Base-by-base conservation (phyloP, 139 green algal species). In the Ettlia oleoabundans region DNA sequence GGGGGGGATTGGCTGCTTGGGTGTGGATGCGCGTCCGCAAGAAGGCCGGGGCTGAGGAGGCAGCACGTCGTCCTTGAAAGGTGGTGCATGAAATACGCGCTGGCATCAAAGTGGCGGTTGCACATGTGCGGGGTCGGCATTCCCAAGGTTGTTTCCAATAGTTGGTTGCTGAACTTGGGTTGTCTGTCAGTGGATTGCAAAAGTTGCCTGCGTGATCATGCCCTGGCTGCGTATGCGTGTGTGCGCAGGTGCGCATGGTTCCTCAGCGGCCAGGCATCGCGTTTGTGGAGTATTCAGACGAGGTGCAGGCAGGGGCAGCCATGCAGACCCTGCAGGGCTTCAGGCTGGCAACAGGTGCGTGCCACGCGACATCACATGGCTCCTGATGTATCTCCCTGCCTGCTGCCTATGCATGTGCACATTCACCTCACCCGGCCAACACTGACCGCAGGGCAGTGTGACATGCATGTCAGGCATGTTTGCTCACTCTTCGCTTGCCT, bases 201-300 rank as follows among this genome's bases (percentile, higher is more conserved):
- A n/a, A n/a, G n/a, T n/a, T n/a, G n/a, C 47, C 47, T 15, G 13
- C 47, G 13, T 69, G n/a, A 22, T 18, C 21, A 37, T 69, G 62
- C 28, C 28, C 62, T 37, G n/a, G n/a, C n/a, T n/a, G n/a, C n/a
- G n/a, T n/a, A n/a, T 58, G 15, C 15, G 40, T 96, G 80, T 90
- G 90, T n/a, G 93, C 95, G 26, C 97, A 98, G 86, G 96, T 98
- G 78, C 58, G 89, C 26, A 97, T 99, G 95, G 93, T 98, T 61
- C 91, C 97, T 43, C 89, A 91, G 37, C 92, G 93, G n/a, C 96
- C 97, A 0, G 97, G 95, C 69, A 99, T 99, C 72, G 95, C 95
- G 0, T 99, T 99, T 87, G 94, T 99, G 35, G 97, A 99, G 86
- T 98, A 93, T 72, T 91, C 94, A 28, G 93, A 94, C 80, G 96